phyloP scores from a whole-genome alignment of 2,329 filamentous ascomycete species.

The Cercospora canescens region DNA sequence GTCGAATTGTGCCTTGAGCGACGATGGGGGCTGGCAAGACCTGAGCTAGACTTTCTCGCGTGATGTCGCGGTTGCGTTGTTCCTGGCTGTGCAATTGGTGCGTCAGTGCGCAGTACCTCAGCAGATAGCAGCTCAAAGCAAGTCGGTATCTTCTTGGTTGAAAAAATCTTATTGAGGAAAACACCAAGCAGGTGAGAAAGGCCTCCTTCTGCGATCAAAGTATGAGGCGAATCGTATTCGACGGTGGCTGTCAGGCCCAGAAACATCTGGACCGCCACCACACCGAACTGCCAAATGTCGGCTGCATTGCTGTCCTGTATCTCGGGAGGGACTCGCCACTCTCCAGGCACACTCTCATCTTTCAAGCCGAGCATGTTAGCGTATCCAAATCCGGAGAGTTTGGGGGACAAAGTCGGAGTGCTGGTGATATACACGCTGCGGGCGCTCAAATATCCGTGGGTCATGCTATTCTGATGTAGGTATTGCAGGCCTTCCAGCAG shows the following conservation, averaged over 20 bases:
- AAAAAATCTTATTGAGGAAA: slow-evolving; percentile 81
- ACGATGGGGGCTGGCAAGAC: slow-evolving; percentile 29
- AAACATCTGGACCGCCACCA: slow-evolving; percentile 90
- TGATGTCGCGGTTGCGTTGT: slow-evolving; percentile 9
- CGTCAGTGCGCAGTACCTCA: slow-evolving; percentile 55
- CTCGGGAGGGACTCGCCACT: slow-evolving; percentile 24
- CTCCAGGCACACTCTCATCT: slow-evolving; percentile 15
- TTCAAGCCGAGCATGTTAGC: slow-evolving; percentile 62
- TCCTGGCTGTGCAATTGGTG: slow-evolving; percentile 40
- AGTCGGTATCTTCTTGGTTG: slow-evolving; percentile 79
- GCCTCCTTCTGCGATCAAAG: slow-evolving; percentile 68
- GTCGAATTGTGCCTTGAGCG: slow-evolving; percentile 37
- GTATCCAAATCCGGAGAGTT: slow-evolving; percentile 73
- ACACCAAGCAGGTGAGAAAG: slow-evolving; percentile 77
- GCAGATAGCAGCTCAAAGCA: slow-evolving; percentile 71
- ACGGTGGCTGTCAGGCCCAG: slow-evolving; percentile 77
- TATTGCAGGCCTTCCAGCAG: slow-evolving; percentile 85
- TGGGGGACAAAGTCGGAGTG: slow-evolving; percentile 48
- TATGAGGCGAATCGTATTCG: slow-evolving; percentile 76
- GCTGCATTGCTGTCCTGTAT: slow-evolving; percentile 58
- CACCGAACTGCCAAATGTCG: slow-evolving; percentile 92
- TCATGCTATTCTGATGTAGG: slow-evolving; percentile 79
- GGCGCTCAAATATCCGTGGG: slow-evolving; percentile 55
- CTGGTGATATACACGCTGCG: slow-evolving; percentile 27
- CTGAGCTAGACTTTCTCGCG: slow-evolving; percentile 22